Conservation (phyloP, 305 asterid genomes). For the Salvia sclarea region DNA sequence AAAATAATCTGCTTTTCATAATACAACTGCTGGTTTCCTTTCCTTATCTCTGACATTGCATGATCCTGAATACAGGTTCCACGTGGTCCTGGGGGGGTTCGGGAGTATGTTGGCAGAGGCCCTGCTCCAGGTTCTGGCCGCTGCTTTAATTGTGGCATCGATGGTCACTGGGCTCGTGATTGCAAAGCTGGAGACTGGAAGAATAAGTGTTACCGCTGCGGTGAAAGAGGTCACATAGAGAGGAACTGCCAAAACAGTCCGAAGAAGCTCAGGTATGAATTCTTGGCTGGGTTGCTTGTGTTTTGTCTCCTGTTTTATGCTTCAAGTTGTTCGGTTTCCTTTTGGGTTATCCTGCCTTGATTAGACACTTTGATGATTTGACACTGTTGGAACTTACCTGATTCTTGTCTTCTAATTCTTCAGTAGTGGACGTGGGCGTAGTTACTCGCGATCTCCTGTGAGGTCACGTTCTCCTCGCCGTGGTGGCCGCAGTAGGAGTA, state of each 20-base stretch:
- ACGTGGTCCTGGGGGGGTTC: slow-evolving; percentile 91
- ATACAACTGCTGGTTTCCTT: not conserved
- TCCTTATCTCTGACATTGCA: not conserved
- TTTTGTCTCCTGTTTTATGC: not conserved
- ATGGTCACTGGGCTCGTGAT: slow-evolving; percentile 99
- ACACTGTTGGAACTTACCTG: not conserved
- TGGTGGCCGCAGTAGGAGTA: slow-evolving; percentile 63
- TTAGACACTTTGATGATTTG: not conserved
- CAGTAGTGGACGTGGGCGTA: slow-evolving; percentile 57
- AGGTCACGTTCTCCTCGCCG: slow-evolving; percentile 90
- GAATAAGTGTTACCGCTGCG: slow-evolving; percentile 94
- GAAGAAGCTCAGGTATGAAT: slow-evolving; percentile 66
- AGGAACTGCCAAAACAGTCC: slow-evolving; percentile 93
- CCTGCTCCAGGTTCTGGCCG: slow-evolving; percentile 99
- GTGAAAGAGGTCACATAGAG: slow-evolving; percentile 98
- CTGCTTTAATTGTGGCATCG: slow-evolving; percentile 96
- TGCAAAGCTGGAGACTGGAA: slow-evolving; percentile 99
- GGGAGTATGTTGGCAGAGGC: slow-evolving; percentile 82
- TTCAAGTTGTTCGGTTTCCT: not conserved
- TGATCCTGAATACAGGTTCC: slow-evolving; percentile 58
- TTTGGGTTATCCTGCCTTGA: not conserved
- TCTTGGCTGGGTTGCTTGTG: not conserved
- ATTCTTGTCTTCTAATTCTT: not conserved
- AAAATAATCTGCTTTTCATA: not conserved
- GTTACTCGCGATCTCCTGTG: slow-evolving; percentile 87